Base-by-base conservation (phyloP, 176 grass and related monocot species). In the Oryza meyeriana region DNA sequence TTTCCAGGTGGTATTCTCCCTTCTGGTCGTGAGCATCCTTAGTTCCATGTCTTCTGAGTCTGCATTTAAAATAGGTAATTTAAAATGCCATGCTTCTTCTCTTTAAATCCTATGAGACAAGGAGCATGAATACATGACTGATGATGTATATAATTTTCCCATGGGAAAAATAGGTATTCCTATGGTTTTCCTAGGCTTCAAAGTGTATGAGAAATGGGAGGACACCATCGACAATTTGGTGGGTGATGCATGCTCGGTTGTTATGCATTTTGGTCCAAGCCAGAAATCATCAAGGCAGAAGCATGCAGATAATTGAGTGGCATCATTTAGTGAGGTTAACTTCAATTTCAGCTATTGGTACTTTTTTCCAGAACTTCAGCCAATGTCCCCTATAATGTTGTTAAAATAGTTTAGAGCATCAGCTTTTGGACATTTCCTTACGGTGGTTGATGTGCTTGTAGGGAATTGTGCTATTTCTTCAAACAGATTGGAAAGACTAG, bases 201-300 rank as follows among this genome's bases (percentile, higher is more conserved):
- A 90, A 77, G 77, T 88, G 63, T 94, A 95, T 72, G 96, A 99
- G 77, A 95, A 94, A 82, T 95, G 89, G 77, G 93, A 95, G 85
- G 93, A 95, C 80, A 76, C 44, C 14, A 95, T 99, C 24, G 91
- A 99, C 59, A 73, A 70, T 64, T 33, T 88, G 57, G 76, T 94
- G 31, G 74, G 57, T 7, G 76, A 88, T 50, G 82, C 65, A 7
- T 71, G 77, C 22, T 83, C 91, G 10, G 74, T 87, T 67, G 38
- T 87, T 85, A 48, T 83, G 26, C 81, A 78, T 12, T 64, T 97
- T 63, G 66, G 78, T 87, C 88, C 59, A 69, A 44, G 35, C 58
- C 79, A 79, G 79, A 94, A 87, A 76, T 83, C 83, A 40, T 79
- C 81, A 25, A 86, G 69, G 59, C 73, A 90, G 57, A 83, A 89